A percentile compares a stretch with the other conserved stretches of the same genome.
These are phyloP conservation scores for Microdochium paspali DNA, from an alignment of 2,329 filamentous ascomycete genomes.

Conservation along the genomic window DNA sequence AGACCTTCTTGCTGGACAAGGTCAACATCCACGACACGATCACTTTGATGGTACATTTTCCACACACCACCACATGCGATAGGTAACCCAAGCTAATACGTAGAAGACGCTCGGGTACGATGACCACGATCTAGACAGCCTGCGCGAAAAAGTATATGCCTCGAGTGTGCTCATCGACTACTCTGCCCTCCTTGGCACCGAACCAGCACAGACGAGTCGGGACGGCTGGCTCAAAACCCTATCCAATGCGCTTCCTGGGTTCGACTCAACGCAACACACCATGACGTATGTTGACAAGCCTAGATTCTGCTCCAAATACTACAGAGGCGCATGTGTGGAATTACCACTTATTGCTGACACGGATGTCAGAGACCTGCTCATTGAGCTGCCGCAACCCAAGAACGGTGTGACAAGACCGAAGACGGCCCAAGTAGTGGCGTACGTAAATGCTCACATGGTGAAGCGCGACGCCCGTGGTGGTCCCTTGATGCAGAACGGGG, in stretches of 20 bases:
- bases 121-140: slow-evolving; percentile 7
- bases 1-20: slow-evolving; percentile 20
- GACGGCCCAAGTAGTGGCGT: slow-evolving; percentile 9
- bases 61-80: background rate
- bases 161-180: slow-evolving; percentile 17
- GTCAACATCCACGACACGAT: slow-evolving; percentile 21
- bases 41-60: slow-evolving; percentile 11
- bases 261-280: slow-evolving; percentile 15
- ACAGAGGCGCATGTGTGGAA: background rate
- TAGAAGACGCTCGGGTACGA: slow-evolving; percentile 17
- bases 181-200: slow-evolving; percentile 17
- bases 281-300: slow-evolving; percentile 6
- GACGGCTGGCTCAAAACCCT: slow-evolving; percentile 12
- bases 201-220: slow-evolving; percentile 8
- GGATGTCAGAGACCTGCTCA: slow-evolving; percentile 9
- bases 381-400: slow-evolving; percentile 13
- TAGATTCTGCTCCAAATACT: background rate
- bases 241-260: slow-evolving; percentile 6
- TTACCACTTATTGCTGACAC: background rate
- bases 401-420: slow-evolving; percentile 8
- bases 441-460: slow-evolving; percentile 14
- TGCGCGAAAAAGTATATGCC: slow-evolving; percentile 16
- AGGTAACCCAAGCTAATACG: background rate
- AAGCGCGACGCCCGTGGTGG: slow-evolving; percentile 10
- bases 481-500: slow-evolving; percentile 18